Conservation (phyloP, 2,329 filamentous ascomycete species). For the Paecilomyces formosus region DNA sequence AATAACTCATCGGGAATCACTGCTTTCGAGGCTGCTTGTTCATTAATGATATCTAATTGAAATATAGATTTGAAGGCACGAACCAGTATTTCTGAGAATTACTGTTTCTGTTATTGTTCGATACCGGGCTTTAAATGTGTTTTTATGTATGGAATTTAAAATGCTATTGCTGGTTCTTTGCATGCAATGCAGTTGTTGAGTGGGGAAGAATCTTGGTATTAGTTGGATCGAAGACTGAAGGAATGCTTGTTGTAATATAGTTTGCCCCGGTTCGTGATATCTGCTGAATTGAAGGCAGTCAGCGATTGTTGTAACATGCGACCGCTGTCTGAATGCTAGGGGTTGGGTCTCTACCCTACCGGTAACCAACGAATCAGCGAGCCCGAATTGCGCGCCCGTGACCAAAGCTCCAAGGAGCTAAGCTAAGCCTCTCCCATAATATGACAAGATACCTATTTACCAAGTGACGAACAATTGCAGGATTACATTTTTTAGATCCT, state of each 20-base stretch:
- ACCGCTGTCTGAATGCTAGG: background rate
- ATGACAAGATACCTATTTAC: no score
- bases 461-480: no score
- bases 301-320: background rate
- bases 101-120: background rate
- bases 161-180: background rate
- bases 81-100: background rate
- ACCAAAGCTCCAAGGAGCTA: no score
- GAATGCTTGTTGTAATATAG: background rate
- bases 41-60: background rate
- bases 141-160: background rate
- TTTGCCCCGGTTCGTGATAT: background rate
- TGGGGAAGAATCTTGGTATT: background rate
- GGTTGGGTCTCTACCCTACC: no score
- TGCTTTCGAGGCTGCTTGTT: background rate
- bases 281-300: background rate
- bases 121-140: background rate
- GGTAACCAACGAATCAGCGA: no score
- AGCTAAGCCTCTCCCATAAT: no score
- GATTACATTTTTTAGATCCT: no score
- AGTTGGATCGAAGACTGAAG: background rate
- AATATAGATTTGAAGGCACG: background rate
- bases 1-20: conserved; percentile 11
- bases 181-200: background rate
- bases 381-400: no score